Conservation (phyloP, 2,329 filamentous ascomycete genomes). For the Botrytis porri region DNA sequence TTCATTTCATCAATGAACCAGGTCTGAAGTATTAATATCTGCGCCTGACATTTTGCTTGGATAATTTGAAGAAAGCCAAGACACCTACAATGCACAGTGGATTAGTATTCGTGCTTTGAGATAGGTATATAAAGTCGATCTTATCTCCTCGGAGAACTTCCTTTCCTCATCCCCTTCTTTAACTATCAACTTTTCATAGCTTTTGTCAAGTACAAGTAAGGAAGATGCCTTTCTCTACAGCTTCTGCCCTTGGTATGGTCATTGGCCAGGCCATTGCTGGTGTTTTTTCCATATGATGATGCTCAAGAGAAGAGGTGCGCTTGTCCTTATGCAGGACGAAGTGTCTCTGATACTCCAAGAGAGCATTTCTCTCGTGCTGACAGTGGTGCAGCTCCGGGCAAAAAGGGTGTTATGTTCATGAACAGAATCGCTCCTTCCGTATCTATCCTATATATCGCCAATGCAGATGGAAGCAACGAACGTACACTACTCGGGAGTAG, state of each 20-base stretch:
- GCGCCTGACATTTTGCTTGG: not conserved
- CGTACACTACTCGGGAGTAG: slow-evolving; percentile 36
- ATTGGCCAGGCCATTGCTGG: not conserved
- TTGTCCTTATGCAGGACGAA: slow-evolving; percentile 4
- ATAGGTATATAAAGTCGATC: not conserved
- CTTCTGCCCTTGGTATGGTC: not conserved
- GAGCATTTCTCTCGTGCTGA: not conserved
- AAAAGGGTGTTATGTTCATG: slow-evolving; percentile 33
- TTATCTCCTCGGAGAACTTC: not conserved
- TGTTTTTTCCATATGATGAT: not conserved
- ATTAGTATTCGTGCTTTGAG: not conserved
- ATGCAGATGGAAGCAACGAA: slow-evolving; percentile 43
- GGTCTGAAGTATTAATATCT: not conserved
- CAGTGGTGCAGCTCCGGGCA: not conserved
- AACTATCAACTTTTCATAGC: not conserved
- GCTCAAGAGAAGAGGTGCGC: not conserved
- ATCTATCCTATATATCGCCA: slow-evolving; percentile 36
- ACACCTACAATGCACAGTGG: not conserved
- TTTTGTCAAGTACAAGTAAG: not conserved
- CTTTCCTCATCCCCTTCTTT: not conserved
- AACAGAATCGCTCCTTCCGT: slow-evolving; percentile 41
- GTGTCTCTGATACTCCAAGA: not conserved
- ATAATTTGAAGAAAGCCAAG: not conserved
- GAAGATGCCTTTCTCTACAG: slow-evolving; percentile 6
- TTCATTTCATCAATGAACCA: not conserved